Percentiles rank a stretch among this genome's conserved stretches.
Evolutionary conservation across 805 yeast genomes (phyloP).

Genomic region (Suhomyces xylopsoci): DNA sequence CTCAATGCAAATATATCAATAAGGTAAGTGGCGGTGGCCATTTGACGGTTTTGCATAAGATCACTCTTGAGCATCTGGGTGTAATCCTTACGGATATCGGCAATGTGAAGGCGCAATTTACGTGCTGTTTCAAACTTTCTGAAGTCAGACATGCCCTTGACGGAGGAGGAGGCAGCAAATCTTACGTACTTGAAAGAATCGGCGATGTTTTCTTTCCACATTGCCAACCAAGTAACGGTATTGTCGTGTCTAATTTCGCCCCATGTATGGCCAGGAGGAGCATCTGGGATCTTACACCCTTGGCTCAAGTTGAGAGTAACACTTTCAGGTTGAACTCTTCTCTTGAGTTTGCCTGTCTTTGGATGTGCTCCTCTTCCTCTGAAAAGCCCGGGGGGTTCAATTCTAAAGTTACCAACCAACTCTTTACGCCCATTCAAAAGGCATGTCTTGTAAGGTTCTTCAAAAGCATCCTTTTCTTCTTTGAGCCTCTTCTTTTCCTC

Average conservation of each 20-base stretch:
- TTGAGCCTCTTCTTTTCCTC: conserved; percentile 76
- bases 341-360: conserved; percentile 86
- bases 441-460: conserved; percentile 81
- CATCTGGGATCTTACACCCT: conserved; percentile 68
- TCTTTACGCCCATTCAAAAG: conserved; percentile 82
- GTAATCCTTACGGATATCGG: conserved; percentile 72
- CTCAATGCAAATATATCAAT: conserved; percentile 91
- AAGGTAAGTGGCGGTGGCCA: conserved; percentile 90
- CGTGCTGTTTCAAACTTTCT: conserved; percentile 94
- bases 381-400: conserved; percentile 95
- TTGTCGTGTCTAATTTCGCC: conserved; percentile 85
- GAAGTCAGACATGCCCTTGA: conserved; percentile 87
- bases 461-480: conserved; percentile 67
- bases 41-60: conserved; percentile 81
- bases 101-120: conserved; percentile 71
- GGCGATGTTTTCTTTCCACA: conserved; percentile 93
- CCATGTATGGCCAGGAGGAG: conserved; percentile 90
- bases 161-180: conserved; percentile 84
- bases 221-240: conserved; percentile 92
- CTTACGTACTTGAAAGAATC: conserved; percentile 83
- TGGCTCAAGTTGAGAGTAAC: conserved; percentile 78
- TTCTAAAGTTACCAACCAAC: conserved; percentile 88
- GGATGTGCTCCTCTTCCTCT: conserved; percentile 98
- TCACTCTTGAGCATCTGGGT: conserved; percentile 63
- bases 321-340: conserved; percentile 86